Conservation (phyloP, 2,329 filamentous ascomycete genomes). For the Mariannaea sp. region DNA sequence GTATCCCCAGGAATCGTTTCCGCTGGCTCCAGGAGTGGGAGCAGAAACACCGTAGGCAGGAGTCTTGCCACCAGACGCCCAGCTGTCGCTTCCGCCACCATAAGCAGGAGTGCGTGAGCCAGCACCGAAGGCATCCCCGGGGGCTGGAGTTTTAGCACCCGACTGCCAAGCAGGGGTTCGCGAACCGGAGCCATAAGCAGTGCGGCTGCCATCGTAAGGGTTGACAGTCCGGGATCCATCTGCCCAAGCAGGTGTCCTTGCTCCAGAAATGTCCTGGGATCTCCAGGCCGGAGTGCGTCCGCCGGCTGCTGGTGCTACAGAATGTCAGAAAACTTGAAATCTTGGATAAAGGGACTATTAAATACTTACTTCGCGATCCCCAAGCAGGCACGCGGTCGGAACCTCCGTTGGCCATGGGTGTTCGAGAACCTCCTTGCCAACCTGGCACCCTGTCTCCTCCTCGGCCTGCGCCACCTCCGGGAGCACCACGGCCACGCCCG, state of each 20-base stretch:
- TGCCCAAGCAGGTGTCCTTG: conserved; percentile 72
- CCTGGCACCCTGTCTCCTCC: conserved; percentile 54
- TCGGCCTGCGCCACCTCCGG: conserved; percentile 51
- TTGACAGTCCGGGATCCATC: conserved; percentile 71
- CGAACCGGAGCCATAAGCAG: conserved; percentile 75
- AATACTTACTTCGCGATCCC: conserved; percentile 69
- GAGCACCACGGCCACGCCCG: conserved; percentile 50
- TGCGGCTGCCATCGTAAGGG: conserved; percentile 74
- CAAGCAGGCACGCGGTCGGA: conserved; percentile 77
- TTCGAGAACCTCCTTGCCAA: conserved; percentile 71
- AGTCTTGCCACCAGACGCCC: conserved; percentile 74
- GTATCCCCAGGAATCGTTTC: conserved; percentile 64
- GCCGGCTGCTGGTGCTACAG: conserved; percentile 59
- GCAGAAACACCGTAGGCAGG: conserved; percentile 70
- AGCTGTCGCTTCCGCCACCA: conserved; percentile 59
- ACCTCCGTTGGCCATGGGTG: conserved; percentile 64
- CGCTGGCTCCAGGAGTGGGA: conserved; percentile 62
- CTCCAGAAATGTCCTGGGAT: conserved; percentile 56
- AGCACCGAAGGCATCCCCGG: conserved; percentile 63
- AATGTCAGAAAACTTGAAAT: conserved; percentile 33
- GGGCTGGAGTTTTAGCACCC: conserved; percentile 71
- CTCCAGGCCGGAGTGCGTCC: conserved; percentile 69
- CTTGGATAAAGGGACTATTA: background rate
- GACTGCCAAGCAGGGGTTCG: conserved; percentile 81
- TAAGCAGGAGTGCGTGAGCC: conserved; percentile 74